phyloP scores from a whole-genome alignment of 148 eudicot genomes.

The Nepenthes gracilis region DNA sequence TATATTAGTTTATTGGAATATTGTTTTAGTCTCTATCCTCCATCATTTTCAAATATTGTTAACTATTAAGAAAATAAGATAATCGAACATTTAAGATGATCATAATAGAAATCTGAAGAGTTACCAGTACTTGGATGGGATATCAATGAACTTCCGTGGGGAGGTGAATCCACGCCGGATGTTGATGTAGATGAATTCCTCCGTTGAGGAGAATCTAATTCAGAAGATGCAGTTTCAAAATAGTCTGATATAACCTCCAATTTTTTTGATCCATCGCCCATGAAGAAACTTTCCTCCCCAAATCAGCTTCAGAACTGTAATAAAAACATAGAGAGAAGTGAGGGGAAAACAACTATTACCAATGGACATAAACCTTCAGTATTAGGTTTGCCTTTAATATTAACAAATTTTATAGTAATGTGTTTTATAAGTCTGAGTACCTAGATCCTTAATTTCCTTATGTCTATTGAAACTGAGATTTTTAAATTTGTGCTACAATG shows the following conservation, averaged over 20 bases:
- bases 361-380: too few relatives aligned
- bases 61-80: too few relatives aligned
- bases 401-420: too few relatives aligned
- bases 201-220: constrained; percentile 15
- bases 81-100: too few relatives aligned
- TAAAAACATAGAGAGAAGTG: background rate
- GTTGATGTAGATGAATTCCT: constrained; percentile 19
- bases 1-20: too few relatives aligned
- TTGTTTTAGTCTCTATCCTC: too few relatives aligned
- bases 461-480: too few relatives aligned
- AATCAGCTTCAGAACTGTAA: background rate
- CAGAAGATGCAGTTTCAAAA: constrained; percentile 43
- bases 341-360: background rate
- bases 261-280: constrained; percentile 79
- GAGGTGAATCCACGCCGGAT: constrained; percentile 19
- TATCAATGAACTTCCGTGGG: constrained; percentile 8
- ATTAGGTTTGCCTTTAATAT: too few relatives aligned
- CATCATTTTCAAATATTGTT: too few relatives aligned
- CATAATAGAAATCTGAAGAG: constrained; percentile 24
- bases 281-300: constrained; percentile 18
- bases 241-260: constrained; percentile 62
- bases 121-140: constrained; percentile 16
- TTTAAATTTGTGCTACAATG: too few relatives aligned
- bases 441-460: too few relatives aligned
- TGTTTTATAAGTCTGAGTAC: too few relatives aligned